Evolutionary conservation across 169 alveolate species (phyloP).

Genomic region (Eimeria sp.): DNA sequence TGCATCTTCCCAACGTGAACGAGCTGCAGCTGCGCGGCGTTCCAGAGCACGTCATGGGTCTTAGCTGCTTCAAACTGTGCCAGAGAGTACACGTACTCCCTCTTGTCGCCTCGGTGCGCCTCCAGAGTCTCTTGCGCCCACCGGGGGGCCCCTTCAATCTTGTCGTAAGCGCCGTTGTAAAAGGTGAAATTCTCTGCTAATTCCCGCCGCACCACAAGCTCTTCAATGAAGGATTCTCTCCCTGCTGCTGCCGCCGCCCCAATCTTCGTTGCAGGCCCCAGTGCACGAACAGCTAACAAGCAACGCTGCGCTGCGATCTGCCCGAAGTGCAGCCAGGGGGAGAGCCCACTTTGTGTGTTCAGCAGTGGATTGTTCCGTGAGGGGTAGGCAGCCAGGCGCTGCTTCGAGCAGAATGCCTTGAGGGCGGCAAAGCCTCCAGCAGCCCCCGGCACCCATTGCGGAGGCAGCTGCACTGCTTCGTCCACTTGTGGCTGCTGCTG

Average conservation of each 20-base stretch:
- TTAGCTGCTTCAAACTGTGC: conserved; percentile 87
- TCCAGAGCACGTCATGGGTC: conserved; percentile 91
- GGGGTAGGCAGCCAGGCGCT: conserved; percentile 7
- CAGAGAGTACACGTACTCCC: conserved; percentile 84
- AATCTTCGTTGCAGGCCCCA: conserved; percentile 16
- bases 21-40: conserved; percentile 89
- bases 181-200: conserved; percentile 89
- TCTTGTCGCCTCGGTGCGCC: conserved; percentile 87
- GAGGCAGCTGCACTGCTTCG: not conserved
- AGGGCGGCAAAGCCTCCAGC: conserved; percentile 21
- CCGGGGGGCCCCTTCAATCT: conserved; percentile 88
- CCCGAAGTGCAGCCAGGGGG: conserved; percentile 86
- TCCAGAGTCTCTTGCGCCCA: conserved; percentile 91
- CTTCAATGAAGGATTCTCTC: conserved; percentile 80
- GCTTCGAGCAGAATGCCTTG: conserved; percentile 2
- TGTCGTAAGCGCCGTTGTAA: conserved; percentile 88
- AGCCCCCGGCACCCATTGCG: conserved; percentile 46
- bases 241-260: conserved; percentile 23
- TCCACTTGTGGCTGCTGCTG: not conserved
- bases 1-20: conserved; percentile 89
- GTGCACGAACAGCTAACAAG: conserved; percentile 65
- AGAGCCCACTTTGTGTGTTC: conserved; percentile 78
- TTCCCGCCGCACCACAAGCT: conserved; percentile 84
- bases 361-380: conserved; percentile 66
- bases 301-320: conserved; percentile 85